Base-by-base conservation (phyloP, 2,329 filamentous ascomycete species). In the Colletotrichum lentis region DNA sequence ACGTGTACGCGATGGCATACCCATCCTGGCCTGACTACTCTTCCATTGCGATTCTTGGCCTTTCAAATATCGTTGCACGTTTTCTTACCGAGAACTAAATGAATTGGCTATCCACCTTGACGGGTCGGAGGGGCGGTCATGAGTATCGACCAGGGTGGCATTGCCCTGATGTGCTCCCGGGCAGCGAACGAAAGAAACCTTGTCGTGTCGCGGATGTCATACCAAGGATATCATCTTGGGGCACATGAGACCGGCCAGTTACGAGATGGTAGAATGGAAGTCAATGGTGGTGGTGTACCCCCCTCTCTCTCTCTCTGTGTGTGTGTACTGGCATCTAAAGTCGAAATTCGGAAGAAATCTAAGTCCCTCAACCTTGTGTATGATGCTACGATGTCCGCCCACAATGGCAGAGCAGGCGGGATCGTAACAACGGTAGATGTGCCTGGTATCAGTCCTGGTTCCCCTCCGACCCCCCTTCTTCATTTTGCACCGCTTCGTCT, bases 21-120 rank as follows among this genome's bases (percentile, higher is more conserved):
- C 35, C 22, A 27, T 10, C 39, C 39, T 41, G 24, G 10, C 24
- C 43, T 27, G 41, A 12, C 12, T 24, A 35, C 41, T 47, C 43
- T 35, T 16, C 18, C 55, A 46, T 41, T n/a, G 22, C 41, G 12
- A 6, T 27, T 16, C 53, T 37, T 11, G 18, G 24, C 55, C 35
- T 55, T 20, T 50, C 62, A 44, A 20, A 35, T 14, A n/a, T 35
- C 16, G 24, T n/a, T 18, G 44, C 39, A 58, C 31, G n/a, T 64
- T 54, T 11, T 54, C 60, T 59, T 47, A 58, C 64, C 61, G 47
- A 54, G 47, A 54, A 49, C 24, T 16, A 52, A 52, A 14, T n/a
- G 10, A 7, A 49, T 37, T 39, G 37, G 43, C 7, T 31, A 56
- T 43, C 63, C 57, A 50, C 52, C 58, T 39, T 27, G 35, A 20